A percentile compares a stretch with the other conserved stretches of the same genome.
Evolutionary conservation across 768 basidiomycete genomes (phyloP).

Genomic region (Sporobolomyces pararoseus): DNA sequence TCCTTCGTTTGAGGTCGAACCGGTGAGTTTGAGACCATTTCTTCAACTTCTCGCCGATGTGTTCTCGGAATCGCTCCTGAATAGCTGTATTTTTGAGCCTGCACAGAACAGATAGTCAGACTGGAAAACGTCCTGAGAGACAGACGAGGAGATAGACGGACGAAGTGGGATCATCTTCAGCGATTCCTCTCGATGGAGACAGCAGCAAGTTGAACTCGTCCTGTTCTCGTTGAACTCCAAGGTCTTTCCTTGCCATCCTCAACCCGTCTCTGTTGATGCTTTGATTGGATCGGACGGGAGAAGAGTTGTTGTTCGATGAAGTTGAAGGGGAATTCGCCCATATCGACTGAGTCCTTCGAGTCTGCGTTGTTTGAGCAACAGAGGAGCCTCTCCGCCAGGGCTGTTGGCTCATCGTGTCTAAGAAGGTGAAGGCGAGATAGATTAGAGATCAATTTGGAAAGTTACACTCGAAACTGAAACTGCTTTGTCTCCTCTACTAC

Average conservation of each 20-base stretch:
- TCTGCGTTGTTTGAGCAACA: fast-evolving
- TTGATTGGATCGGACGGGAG: background rate
- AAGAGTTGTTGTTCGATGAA: background rate
- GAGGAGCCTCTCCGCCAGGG: conserved; percentile 15
- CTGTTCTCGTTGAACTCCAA: conserved; percentile 11
- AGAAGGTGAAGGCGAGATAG: background rate
- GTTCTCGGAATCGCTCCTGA: conserved; percentile 28
- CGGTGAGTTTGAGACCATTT: conserved; percentile 3
- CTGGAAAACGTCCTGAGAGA: background rate
- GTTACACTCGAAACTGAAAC: background rate
- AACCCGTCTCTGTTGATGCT: conserved; percentile 13
- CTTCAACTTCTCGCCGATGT: conserved; percentile 31
- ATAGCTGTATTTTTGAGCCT: conserved; percentile 21
- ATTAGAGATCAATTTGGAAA: background rate
- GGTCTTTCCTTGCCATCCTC: conserved; percentile 21
- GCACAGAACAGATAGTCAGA: background rate
- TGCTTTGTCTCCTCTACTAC: too few relatives aligned
- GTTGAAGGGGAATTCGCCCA: background rate
- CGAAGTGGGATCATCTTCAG: conserved; percentile 19
- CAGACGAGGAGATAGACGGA: background rate
- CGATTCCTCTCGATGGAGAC: conserved; percentile 28
- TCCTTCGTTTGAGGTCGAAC: background rate
- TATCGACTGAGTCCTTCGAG: background rate
- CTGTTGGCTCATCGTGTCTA: background rate
- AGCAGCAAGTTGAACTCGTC: conserved; percentile 32